Base-by-base conservation (phyloP, 805 yeast species). In the Kluyveromyces nonfermentans region DNA sequence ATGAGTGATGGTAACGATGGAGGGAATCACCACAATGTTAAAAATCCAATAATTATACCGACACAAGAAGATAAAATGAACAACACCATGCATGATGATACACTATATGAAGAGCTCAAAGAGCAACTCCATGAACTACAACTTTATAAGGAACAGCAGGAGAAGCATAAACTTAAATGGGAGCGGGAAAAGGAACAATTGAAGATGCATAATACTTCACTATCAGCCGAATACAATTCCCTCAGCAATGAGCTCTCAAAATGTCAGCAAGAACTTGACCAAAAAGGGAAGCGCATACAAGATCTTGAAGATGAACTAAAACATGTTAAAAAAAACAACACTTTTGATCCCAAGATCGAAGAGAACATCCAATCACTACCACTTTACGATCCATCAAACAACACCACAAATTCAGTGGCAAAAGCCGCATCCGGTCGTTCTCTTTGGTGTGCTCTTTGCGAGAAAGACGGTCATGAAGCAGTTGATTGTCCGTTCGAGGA, bases 391-490 rank as follows among this genome's bases (percentile, higher is more conserved):
- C 41, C 41, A 28, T 14, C 34, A 5, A 4, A 17, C 34, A 17
- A 14, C 16, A 3, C 3, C 6, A 53, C 51, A 39, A 55, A 60
- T 8, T 50, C 54, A 6, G 46, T 42, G 21, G 41, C 51, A 1
- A 60, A 86, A 58, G 83, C 89, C 1, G 71, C 88, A 0, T 78
- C 77, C 2, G 96, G 96, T 1, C 72, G 89, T 36, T 67, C 67
- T 21, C 72, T 77, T 49, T 90, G 96, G 95, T 90, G 98, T 66
- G 96, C 95, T 0, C 69, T 87, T 42, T 90, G 98, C 65, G 97
- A 90, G 60, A 69, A 86, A 43, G 80, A 77, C 37, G 98, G 97
- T 0, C 98, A 90, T 58, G 81, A 79, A 39, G 83, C 93, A 50
- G 70, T 80, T 25, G 87, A 87, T 44, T 90, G 98, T 63, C 96